Percentiles rank a stretch among this genome's conserved stretches.
Conservation (phyloP, 164 flowering plant species). For the Liriodendron chinense region DNA sequence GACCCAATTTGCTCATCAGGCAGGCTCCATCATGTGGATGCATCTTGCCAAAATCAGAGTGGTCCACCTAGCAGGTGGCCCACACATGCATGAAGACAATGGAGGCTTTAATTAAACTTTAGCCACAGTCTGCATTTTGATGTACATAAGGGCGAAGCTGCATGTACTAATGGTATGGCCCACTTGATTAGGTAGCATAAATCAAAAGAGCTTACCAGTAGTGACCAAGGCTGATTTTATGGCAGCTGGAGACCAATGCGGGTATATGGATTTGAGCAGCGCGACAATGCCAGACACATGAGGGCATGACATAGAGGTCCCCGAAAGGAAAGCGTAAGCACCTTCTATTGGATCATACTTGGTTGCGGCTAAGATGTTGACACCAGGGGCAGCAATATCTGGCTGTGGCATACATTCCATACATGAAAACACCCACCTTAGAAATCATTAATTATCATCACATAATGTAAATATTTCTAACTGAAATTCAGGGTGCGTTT, state of each 20-base stretch:
- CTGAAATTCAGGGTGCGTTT: no score
- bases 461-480: no score
- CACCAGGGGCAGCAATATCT: slow-evolving; percentile 51
- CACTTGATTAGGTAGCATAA: neutral
- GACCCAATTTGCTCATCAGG: no score
- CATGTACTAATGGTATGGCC: neutral
- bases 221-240: slow-evolving; percentile 48
- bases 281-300: slow-evolving; percentile 45
- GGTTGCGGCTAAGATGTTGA: slow-evolving; percentile 39
- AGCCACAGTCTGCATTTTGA: neutral
- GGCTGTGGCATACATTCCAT: slow-evolving; percentile 28
- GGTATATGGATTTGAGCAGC: slow-evolving; percentile 40
- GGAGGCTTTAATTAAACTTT: no score
- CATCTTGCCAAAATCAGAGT: neutral
- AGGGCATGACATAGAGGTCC: slow-evolving; percentile 57
- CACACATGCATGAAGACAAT: neutral
- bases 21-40: no score
- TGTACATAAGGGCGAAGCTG: neutral
- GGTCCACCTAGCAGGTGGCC: neutral
- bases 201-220: slow-evolving; percentile 28
- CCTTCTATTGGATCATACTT: neutral
- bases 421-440: no score
- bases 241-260: slow-evolving; percentile 49
- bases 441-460: no score
- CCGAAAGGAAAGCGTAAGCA: slow-evolving; percentile 27